Conservation (phyloP, 2,329 filamentous ascomycete species). For the Cercospora zeae-maydis region DNA sequence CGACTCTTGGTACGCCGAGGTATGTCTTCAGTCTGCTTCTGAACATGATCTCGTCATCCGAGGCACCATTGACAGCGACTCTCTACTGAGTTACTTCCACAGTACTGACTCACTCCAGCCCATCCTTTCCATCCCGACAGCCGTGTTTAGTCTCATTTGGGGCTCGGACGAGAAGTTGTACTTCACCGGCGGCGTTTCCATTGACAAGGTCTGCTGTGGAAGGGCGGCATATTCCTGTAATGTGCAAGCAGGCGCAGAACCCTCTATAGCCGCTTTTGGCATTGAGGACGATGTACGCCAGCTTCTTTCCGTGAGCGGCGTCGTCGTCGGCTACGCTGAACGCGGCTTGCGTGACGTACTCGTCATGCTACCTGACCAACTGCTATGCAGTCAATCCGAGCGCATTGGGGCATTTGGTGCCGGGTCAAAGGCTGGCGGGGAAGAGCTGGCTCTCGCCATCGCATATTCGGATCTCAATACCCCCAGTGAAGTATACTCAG, state of each 20-base stretch:
- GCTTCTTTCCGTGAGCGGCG: constrained; percentile 16
- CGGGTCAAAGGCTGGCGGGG: constrained; percentile 18
- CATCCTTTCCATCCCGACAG: background rate
- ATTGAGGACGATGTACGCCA: constrained; percentile 19
- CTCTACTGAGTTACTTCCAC: background rate
- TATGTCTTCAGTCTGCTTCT: background rate
- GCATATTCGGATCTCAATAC: constrained; percentile 30
- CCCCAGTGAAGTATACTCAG: constrained; percentile 35
- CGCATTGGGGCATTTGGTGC: constrained; percentile 23
- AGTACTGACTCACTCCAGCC: background rate
- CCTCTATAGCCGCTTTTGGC: constrained; percentile 19
- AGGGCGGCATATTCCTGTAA: constrained; percentile 10
- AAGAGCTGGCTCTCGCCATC: constrained; percentile 30
- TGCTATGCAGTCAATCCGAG: constrained; percentile 8
- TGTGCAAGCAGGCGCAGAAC: background rate
- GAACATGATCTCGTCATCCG: background rate
- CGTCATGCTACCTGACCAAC: constrained; percentile 13
- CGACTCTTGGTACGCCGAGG: background rate
- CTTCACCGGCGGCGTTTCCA: constrained; percentile 15
- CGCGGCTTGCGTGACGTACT: constrained; percentile 28
- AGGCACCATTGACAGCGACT: too few species aligned
- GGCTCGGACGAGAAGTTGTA: constrained; percentile 17
- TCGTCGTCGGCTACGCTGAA: constrained; percentile 22
- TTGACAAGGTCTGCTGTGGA: constrained; percentile 12
- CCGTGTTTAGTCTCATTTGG: constrained; percentile 15